Evolutionary conservation across 257 asterid genomes (phyloP), one percentile per base, ranked within the genome.

Genomic region (Vinca minor): DNA sequence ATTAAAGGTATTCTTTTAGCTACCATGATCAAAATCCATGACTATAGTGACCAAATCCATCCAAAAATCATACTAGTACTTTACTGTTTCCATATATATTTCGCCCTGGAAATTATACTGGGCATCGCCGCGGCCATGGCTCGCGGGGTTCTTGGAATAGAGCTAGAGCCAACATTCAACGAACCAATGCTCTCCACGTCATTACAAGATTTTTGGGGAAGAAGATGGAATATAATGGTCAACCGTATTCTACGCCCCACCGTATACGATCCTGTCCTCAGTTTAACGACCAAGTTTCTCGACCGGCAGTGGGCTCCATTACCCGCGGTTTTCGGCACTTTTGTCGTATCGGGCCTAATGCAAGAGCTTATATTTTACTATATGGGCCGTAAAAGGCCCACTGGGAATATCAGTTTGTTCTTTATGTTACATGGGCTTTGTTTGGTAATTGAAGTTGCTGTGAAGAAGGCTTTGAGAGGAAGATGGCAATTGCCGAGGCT

Each of bases 201-300:
- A 2, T 68, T 91, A 49, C 96, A 88, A 74, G 86, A 91, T 18
- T 91, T 91, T 35, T 91, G 98, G 98, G 93, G 95, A 5, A 80
- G 85, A 4, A 72, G 98, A 55, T 91, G 98, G 98, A 91, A 91
- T 82, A 85, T 86, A 63, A 82, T 83, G 87, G 96, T 82, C 5
- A 76, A 94, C 49, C 77, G 88, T 15, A 77, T 82, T 21, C 90
- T 91, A 21, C 85, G 89, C 17, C 96, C 98, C 35, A 69, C 85
- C 2, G 87, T 91, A 31, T 91, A 88, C 77, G 54, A 69, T 0
- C 97, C 97, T 1, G 76, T 74, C 42, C 76, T 75, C 14, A 63
- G 12, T 20, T 64, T 77, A 70, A 74, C 89, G 4, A 39, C 46
- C 4, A 46, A 15, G 59, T 2, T 80, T 18, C 56, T 87, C 59